phyloP scores from a whole-genome alignment of 2,329 filamentous ascomycete genomes.

The Septoria linicola region DNA sequence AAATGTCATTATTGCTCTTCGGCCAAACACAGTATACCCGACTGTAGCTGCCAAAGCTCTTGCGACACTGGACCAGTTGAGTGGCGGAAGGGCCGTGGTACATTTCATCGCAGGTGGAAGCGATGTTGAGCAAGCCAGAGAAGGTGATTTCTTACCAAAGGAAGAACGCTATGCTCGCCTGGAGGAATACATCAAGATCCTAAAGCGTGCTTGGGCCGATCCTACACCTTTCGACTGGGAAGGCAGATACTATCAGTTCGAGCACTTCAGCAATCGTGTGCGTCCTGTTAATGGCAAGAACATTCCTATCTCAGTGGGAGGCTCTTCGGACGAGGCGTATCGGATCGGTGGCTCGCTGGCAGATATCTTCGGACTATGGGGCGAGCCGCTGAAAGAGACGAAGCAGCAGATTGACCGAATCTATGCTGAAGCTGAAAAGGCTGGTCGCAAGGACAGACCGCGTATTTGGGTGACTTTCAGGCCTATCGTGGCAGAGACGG shows the following conservation, averaged over 20 bases:
- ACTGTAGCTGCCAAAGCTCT: slow-evolving; percentile 63
- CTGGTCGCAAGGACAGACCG: slow-evolving; percentile 56
- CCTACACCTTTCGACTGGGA: slow-evolving; percentile 62
- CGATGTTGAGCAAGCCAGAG: slow-evolving; percentile 59
- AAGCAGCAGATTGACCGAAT: slow-evolving; percentile 62
- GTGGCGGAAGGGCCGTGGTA: slow-evolving; percentile 58
- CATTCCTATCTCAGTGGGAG: slow-evolving; percentile 60
- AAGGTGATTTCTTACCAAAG: slow-evolving; percentile 61
- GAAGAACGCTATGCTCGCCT: slow-evolving; percentile 58
- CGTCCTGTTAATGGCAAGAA: slow-evolving; percentile 51
- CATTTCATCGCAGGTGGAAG: slow-evolving; percentile 64
- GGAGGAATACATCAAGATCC: slow-evolving; percentile 63
- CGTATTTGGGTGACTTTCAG: slow-evolving; percentile 65
- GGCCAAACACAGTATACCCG: slow-evolving; percentile 62
- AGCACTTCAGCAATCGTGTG: slow-evolving; percentile 56
- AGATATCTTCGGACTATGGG: slow-evolving; percentile 65
- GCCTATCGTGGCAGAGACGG: slow-evolving; percentile 61
- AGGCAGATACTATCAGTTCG: slow-evolving; percentile 60
- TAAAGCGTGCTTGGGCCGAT: slow-evolving; percentile 59
- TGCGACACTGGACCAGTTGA: slow-evolving; percentile 61
- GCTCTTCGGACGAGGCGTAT: slow-evolving; percentile 60
- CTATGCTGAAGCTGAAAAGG: slow-evolving; percentile 58
- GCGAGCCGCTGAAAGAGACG: slow-evolving; percentile 63
- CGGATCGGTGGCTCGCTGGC: slow-evolving; percentile 58
- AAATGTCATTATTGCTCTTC: slow-evolving; percentile 61